Conservation (phyloP, 257 asterid genomes). For the Plectranthus barbatus region DNA sequence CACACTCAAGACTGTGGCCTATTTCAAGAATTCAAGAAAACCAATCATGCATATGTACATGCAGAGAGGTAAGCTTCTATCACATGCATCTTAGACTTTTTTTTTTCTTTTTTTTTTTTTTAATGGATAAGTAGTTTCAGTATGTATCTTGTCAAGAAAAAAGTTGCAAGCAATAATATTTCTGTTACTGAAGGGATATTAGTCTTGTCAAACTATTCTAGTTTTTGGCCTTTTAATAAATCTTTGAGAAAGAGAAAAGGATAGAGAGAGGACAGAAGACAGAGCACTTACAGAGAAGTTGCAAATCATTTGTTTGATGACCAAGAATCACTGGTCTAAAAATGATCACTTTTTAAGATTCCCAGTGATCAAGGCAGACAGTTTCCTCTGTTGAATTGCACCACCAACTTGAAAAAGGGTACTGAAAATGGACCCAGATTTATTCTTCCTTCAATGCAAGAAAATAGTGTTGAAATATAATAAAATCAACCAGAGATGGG, state of each 20-base stretch:
- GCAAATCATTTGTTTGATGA: slow-evolving; percentile 32
- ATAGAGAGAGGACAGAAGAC: slow-evolving; percentile 8
- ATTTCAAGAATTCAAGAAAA: slow-evolving; percentile 21
- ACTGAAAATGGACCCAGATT: slow-evolving; percentile 29
- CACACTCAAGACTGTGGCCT: slow-evolving; percentile 13
- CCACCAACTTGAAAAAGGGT: slow-evolving; percentile 11
- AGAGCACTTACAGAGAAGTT: slow-evolving; percentile 38
- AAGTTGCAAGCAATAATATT: not conserved
- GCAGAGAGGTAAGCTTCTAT: slow-evolving; percentile 16
- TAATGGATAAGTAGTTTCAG: slow-evolving; percentile 1
- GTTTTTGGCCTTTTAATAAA: not conserved
- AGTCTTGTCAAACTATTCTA: slow-evolving; percentile 18
- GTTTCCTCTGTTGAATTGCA: slow-evolving; percentile 7
- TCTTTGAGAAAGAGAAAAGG: not conserved
- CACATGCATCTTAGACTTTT: not conserved
- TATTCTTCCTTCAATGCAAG: slow-evolving; percentile 15
- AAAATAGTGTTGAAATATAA: slow-evolving; percentile 8
- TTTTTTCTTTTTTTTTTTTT: not conserved
- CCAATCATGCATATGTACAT: slow-evolving; percentile 15
- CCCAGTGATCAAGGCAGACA: slow-evolving; percentile 29
- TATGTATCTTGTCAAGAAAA: slow-evolving; percentile 10
- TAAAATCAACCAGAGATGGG: slow-evolving; percentile 31
- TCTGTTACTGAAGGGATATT: slow-evolving; percentile 11
- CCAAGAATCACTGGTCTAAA: slow-evolving; percentile 16
- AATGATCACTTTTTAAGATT: slow-evolving; percentile 18